Evolutionary conservation across 192 early-diverging fungal species (phyloP).

Genomic region (Coemansia sp.): DNA sequence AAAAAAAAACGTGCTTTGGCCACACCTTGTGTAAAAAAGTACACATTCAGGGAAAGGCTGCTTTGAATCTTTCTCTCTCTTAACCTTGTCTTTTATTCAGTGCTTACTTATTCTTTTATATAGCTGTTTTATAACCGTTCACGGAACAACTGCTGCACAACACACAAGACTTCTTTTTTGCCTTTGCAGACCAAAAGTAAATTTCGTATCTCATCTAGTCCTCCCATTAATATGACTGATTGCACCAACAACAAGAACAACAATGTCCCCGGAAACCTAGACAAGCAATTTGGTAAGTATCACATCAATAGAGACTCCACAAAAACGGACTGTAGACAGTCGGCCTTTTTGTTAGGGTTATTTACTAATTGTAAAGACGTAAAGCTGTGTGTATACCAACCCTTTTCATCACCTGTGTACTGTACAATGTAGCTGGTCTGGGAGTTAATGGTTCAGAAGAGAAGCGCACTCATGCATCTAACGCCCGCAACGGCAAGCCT

Average conservation of each 20-base stretch:
- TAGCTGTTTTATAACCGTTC: constrained; percentile 4
- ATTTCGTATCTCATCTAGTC: constrained; percentile 1
- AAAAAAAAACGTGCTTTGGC: too few species aligned
- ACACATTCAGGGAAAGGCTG: too few species aligned
- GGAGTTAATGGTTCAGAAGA: constrained; percentile 62
- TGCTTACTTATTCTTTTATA: constrained; percentile 3
- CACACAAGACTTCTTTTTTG: background rate
- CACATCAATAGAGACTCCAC: too few species aligned
- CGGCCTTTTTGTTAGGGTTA: too few species aligned
- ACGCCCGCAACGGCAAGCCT: constrained; percentile 18
- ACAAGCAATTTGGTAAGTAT: constrained; percentile 69
- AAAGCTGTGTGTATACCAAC: too few species aligned
- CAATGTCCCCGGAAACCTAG: constrained; percentile 67
- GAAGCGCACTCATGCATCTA: constrained; percentile 15
- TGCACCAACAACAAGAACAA: constrained; percentile 43
- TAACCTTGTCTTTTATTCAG: background rate
- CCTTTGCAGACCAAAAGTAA: constrained; percentile 9
- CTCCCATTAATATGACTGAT: constrained; percentile 3
- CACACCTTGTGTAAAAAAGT: too few species aligned
- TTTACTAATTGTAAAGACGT: too few species aligned
- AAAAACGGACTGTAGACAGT: too few species aligned
- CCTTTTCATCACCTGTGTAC: too few species aligned
- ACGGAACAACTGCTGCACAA: background rate
- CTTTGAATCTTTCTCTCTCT: background rate
- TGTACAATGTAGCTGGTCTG: constrained; percentile 63